Evolutionary conservation across 208 protist genomes (phyloP), one percentile per base, ranked within the genome.

Genomic region (Wallacemonas sp.): DNA sequence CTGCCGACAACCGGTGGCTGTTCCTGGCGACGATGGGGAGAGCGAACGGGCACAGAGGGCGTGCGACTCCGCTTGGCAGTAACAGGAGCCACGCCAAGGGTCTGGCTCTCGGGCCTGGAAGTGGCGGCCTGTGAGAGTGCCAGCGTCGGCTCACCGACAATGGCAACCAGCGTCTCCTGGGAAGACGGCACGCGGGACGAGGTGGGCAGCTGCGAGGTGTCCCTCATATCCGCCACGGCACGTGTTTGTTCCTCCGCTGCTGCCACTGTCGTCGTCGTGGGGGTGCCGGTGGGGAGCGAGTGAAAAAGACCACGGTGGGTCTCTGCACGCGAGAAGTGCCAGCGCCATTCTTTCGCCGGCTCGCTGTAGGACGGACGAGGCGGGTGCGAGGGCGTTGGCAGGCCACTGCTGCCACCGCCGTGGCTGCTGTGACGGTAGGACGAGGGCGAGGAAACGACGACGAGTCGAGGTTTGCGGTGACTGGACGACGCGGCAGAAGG

Each of bases 381-480:
- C 10, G 12, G 29, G 30, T 37, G 50, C 3, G 50, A 26, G 12
- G 50, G 50, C 5, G 50, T 57, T 5, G 50, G 50, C 29, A 30
- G 30, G 22, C 50, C 50, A 21, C 50, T 57, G 50, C 50, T 57
- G 50, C 50, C n/a, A n/a, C n/a, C 50, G 50, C 50, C 38, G 29
- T 34, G 29, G 30, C 50, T 57, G 42, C 42, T 48, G 3, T 21
- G 50, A n/a, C 29, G 50, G n/a, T 57, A 41, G 30, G 50, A 57
- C 15, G 50, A 4, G 29, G 50, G 50, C 21, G 50, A 57, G 12
- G 50, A 57, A 6, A 57, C 30, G 17, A 57, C 50, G 30, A 57
- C 50, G 15, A 57, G 30, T 6, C 50, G 50, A 13, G 50, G 50
- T 19, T 57, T 57, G 50, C 50, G 50, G 12, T 50, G 44, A n/a